phyloP scores from a whole-genome alignment of 352 stramenopile species.

The Phytophthora capsici region DNA sequence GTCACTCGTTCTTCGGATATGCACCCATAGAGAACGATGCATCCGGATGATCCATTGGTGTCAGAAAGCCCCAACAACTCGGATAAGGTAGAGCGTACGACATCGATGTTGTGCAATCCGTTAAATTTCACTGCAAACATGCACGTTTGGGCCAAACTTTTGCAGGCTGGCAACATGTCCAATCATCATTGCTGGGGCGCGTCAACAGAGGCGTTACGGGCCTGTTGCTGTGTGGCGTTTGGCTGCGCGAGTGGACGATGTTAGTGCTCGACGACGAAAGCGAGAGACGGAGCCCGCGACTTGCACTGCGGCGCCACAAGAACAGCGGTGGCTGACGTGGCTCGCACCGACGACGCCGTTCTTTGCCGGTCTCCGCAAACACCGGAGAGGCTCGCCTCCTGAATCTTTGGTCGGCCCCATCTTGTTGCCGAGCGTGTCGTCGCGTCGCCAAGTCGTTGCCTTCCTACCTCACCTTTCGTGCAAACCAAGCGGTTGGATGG shows the following conservation, averaged over 20 bases:
- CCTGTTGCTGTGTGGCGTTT: background rate
- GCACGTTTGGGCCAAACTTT: too few relatives aligned
- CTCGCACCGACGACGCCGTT: conserved; percentile 10
- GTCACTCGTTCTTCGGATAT: too few relatives aligned
- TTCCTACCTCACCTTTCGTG: conserved; percentile 7
- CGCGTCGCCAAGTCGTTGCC: conserved; percentile 4
- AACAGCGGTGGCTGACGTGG: conserved; percentile 18
- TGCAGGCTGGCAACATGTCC: background rate
- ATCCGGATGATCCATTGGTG: too few relatives aligned
- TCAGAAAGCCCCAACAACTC: too few relatives aligned
- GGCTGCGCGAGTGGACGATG: conserved; percentile 14
- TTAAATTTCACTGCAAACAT: too few relatives aligned
- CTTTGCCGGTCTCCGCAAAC: conserved; percentile 7
- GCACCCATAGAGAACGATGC: too few relatives aligned
- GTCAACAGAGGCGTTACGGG: conserved; percentile 14
- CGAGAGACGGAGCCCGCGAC: conserved; percentile 27
- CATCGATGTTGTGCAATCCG: too few relatives aligned
- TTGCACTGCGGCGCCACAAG: conserved; percentile 24
- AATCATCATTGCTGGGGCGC: conserved; percentile 1
- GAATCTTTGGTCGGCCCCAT: conserved; percentile 26
- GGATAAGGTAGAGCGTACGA: too few relatives aligned
- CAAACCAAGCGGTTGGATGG: conserved; percentile 24
- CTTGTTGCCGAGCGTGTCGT: conserved; percentile 18
- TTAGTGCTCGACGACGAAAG: conserved; percentile 8
- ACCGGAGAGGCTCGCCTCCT: conserved; percentile 9